Evolutionary conservation across 768 basidiomycete species (phyloP).

Genomic region (Agrocybe pediades): DNA sequence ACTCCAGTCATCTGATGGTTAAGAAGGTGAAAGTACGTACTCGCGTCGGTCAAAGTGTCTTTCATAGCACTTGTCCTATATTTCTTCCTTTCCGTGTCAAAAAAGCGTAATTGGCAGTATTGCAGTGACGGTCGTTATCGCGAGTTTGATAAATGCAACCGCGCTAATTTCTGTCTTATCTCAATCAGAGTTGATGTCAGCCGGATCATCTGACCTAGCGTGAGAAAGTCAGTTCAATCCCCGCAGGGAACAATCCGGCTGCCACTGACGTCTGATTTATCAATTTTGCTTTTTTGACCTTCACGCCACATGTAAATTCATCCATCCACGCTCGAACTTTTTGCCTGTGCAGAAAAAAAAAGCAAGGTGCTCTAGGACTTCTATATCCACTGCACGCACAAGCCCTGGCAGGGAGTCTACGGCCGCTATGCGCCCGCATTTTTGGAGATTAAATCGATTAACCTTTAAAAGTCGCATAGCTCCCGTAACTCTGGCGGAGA

Average conservation of each 20-base stretch:
- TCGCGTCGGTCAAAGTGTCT: constrained; percentile 63
- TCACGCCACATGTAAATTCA: no score
- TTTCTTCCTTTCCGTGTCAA: background rate
- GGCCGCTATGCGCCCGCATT: no score
- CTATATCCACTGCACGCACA: no score
- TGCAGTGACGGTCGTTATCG: background rate
- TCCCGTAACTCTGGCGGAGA: background rate
- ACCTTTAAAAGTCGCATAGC: background rate
- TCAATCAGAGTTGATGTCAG: no score
- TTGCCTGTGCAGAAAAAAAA: no score
- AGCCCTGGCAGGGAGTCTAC: no score
- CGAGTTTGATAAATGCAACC: background rate
- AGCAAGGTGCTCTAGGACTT: no score
- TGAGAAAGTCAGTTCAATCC: background rate
- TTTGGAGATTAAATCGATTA: background rate
- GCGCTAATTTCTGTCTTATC: background rate
- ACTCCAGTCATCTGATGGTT: background rate
- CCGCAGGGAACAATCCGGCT: no score
- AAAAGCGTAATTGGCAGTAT: background rate
- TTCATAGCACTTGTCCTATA: constrained; percentile 45
- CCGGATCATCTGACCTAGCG: background rate
- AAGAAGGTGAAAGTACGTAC: constrained; percentile 44
- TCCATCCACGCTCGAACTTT: no score
- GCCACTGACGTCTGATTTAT: no score
- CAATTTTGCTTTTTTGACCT: no score